Evolutionary conservation across 768 basidiomycete species (phyloP), one percentile per base, ranked within the genome.

Genomic region (Trametopsis cervina): DNA sequence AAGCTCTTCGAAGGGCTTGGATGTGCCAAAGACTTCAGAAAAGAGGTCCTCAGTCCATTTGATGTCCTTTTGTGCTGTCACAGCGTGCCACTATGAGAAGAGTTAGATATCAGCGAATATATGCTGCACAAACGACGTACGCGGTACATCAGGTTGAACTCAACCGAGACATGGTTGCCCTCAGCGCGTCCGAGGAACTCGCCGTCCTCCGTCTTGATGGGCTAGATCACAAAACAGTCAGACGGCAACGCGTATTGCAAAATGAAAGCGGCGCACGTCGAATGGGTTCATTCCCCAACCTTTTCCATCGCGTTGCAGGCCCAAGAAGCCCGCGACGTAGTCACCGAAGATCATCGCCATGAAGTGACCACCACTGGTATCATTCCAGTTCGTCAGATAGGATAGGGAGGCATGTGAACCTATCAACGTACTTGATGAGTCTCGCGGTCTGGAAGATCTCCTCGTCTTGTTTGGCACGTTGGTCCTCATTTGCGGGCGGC

Each of bases 151-250:
- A 76, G 54, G 56, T 74, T 89, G 69, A 90, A 89, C 64, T 90
- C 89, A 26, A 88, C 60, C 0, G 87, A 86, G 49, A 80, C 77
- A 29, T 77, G 80, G 57, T 90, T 90, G 42, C 89, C 89, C 60
- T 81, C 68, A 29, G 88, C 89, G 9, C 79, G 59, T 4, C 44
- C 48, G 13, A 60, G 47, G 23, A 38, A 29, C 21, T 45, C 40
- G 26, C 59, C 59, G n/a, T 52, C 33, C 10, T 42, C 1, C 15
- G 24, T 48, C 39, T 53, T 58, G 50, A 60, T 58, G 21, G 57
- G 53, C 59, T 60, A 40, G 4, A 37, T n/a, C n/a, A n/a, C n/a
- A 15, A 4, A 27, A 21, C 24, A 46, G 13, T 24, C 20, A 49
- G 4, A 18, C 10, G 18, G 5, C 5, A 29, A 22, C 11, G 33